phyloP scores from a whole-genome alignment of 768 basidiomycete species.

The Trametes coccinea region DNA sequence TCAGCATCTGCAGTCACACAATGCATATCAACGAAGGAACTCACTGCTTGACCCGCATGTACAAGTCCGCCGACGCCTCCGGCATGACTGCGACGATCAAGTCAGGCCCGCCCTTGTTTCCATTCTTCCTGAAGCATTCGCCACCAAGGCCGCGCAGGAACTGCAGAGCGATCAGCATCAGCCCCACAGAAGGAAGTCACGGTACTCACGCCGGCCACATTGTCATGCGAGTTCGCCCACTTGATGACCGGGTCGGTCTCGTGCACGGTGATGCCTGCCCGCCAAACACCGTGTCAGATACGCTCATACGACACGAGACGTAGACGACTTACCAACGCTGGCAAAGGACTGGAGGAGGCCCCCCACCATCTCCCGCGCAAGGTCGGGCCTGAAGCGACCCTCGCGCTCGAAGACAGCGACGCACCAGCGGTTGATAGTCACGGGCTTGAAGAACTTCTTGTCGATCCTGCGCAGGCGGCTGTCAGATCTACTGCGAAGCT shows the following conservation, averaged over 20 bases:
- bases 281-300: background rate
- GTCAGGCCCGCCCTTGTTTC: constrained; percentile 39
- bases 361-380: constrained; percentile 53
- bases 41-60: constrained; percentile 77
- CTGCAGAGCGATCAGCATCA: constrained; percentile 25
- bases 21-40: constrained; percentile 28
- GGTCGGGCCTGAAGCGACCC: constrained; percentile 51
- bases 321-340: constrained; percentile 55
- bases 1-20: constrained; percentile 1
- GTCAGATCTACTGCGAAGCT: background rate
- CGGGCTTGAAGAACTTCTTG: constrained; percentile 65
- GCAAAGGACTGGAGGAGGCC: constrained; percentile 50
- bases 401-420: constrained; percentile 68
- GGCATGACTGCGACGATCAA: constrained; percentile 72
- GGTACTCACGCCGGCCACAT: constrained; percentile 45
- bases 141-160: constrained; percentile 54
- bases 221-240: constrained; percentile 61
- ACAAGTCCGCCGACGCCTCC: constrained; percentile 74
- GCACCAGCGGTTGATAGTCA: constrained; percentile 55
- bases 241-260: constrained; percentile 45
- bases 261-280: constrained; percentile 58
- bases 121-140: constrained; percentile 43
- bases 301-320: background rate
- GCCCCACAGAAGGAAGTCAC: background rate
- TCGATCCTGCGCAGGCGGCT: constrained; percentile 54